These are phyloP conservation scores for Simmondsia chinensis DNA, from an alignment of 148 eudicot genomes.

Conservation along the genomic window DNA sequence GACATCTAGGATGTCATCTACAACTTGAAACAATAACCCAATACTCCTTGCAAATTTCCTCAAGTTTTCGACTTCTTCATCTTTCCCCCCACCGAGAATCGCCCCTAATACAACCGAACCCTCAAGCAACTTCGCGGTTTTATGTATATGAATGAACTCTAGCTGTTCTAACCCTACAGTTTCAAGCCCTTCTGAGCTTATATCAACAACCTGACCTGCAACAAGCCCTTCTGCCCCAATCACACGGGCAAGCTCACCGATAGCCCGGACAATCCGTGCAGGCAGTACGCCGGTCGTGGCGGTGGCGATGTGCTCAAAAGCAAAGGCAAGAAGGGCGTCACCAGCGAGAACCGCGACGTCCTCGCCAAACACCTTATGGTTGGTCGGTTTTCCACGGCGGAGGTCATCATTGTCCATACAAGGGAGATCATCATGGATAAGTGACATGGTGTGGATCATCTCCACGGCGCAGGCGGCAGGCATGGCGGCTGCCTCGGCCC, in stretches of 20 bases:
- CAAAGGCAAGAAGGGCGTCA: constrained; percentile 45
- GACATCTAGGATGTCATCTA: constrained; percentile 68
- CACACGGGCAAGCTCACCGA: constrained; percentile 41
- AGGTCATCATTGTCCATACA: constrained; percentile 75
- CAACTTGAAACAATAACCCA: constrained; percentile 66
- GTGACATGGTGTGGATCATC: constrained; percentile 75
- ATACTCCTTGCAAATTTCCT: constrained; percentile 51
- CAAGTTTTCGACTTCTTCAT: constrained; percentile 46
- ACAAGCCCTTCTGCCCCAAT: constrained; percentile 55
- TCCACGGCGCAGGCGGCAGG: constrained; percentile 66
- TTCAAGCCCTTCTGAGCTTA: constrained; percentile 29
- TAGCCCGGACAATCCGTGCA: constrained; percentile 20
- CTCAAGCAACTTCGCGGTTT: constrained; percentile 55
- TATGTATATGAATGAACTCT: constrained; percentile 54
- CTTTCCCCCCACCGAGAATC: constrained; percentile 44
- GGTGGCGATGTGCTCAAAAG: constrained; percentile 45
- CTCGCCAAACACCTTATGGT: constrained; percentile 61
- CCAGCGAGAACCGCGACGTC: constrained; percentile 59
- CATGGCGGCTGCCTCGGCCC: constrained; percentile 36
- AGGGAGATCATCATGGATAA: constrained; percentile 65
- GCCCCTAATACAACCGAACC: constrained; percentile 61
- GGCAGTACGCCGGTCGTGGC: constrained; percentile 23
- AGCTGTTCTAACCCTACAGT: constrained; percentile 37
- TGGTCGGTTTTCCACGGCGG: constrained; percentile 61
- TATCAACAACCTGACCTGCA: constrained; percentile 64